Evolutionary conservation across 176 grass and related monocot species (phyloP).

Genomic region (Dactylis glomerata): DNA sequence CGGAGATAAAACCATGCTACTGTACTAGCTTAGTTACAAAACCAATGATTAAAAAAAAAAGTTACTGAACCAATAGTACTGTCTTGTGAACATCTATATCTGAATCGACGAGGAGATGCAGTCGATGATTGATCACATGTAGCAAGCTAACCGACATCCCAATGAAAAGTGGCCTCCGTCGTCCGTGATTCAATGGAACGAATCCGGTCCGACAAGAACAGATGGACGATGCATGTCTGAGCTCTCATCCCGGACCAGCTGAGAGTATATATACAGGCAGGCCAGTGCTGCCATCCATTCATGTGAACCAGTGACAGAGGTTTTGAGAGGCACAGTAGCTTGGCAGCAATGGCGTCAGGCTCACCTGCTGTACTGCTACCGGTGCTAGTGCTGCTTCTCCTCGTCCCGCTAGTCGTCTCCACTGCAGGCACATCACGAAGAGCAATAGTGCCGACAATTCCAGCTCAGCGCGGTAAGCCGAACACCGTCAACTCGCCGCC

Average conservation of each 20-base stretch:
- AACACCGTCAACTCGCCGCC: neutral
- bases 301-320: neutral
- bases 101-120: neutral
- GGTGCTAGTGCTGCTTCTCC: neutral
- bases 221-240: neutral
- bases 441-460: neutral
- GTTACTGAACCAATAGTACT: neutral
- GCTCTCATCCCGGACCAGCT: neutral
- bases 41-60: neutral
- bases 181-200: neutral
- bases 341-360: neutral
- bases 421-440: neutral
- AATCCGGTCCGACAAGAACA: neutral
- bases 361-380: neutral
- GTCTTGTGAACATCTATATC: neutral
- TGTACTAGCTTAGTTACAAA: neutral
- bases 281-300: neutral
- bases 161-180: neutral
- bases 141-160: neutral
- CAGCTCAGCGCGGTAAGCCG: neutral
- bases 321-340: neutral
- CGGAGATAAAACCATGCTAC: no score
- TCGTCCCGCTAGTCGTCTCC: neutral
- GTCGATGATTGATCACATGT: neutral
- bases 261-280: neutral